These are phyloP conservation scores for Pseudozyma pruni DNA, from an alignment of 1,284 basidiomycete genomes.

Conservation along the genomic window DNA sequence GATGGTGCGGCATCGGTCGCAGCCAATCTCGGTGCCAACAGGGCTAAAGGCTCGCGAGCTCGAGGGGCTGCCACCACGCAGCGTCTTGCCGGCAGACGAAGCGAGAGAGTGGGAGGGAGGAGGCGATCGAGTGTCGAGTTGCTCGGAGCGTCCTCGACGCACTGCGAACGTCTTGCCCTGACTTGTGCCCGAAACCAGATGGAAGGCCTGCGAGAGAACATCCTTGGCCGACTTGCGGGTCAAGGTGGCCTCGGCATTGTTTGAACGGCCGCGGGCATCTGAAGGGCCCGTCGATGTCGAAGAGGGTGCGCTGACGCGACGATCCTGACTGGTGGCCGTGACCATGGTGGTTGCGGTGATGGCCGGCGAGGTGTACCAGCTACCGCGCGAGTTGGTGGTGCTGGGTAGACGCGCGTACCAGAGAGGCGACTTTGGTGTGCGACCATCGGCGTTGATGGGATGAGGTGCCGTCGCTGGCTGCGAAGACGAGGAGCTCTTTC, in stretches of 20 bases:
- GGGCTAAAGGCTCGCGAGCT: conserved; percentile 42
- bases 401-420: conserved; percentile 56
- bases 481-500: conserved; percentile 19
- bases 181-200: conserved; percentile 11
- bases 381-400: conserved; percentile 54
- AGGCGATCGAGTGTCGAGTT: conserved; percentile 42
- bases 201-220: conserved; percentile 28
- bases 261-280: conserved; percentile 13
- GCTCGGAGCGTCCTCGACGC: conserved; percentile 32
- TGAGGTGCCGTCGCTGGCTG: conserved; percentile 15
- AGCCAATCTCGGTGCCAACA: conserved; percentile 36
- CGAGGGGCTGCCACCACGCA: conserved; percentile 43
- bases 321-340: conserved; percentile 35
- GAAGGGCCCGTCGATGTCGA: conserved; percentile 10
- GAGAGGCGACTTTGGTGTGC: conserved; percentile 48
- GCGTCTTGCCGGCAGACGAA: conserved; percentile 54
- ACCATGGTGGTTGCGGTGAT: conserved; percentile 51
- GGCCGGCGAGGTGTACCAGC: conserved; percentile 56
- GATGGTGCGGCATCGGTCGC: conserved; percentile 50
- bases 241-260: conserved; percentile 33
- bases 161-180: conserved; percentile 12
- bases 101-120: conserved; percentile 50
- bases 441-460: conserved; percentile 31
- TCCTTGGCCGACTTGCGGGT: conserved; percentile 47
- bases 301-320: conserved; percentile 9